These are phyloP conservation scores for Pseudocohnilembus persalinus DNA, from an alignment of 169 alveolate genomes.

Conservation along the genomic window DNA sequence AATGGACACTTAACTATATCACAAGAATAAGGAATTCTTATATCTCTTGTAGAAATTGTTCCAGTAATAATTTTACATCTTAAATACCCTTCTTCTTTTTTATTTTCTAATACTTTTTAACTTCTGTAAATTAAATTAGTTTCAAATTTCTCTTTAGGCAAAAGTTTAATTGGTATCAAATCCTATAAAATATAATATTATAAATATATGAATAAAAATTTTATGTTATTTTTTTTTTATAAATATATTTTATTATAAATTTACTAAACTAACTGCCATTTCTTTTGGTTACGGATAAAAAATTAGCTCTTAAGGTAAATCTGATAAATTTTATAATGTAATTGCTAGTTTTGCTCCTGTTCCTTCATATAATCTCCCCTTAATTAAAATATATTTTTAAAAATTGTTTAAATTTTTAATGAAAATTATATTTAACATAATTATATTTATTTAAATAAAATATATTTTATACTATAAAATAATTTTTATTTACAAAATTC, in stretches of 20 bases:
- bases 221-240: neutral
- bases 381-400: too few relatives aligned
- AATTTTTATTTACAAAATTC: slow-evolving; percentile 45
- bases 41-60: slow-evolving; percentile 47
- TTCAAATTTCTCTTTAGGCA: slow-evolving; percentile 72
- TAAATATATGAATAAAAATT: too few relatives aligned
- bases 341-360: slow-evolving; percentile 75
- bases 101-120: slow-evolving; percentile 59
- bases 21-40: slow-evolving; percentile 46
- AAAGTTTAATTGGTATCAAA: slow-evolving; percentile 63
- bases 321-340: slow-evolving; percentile 64
- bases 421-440: too few relatives aligned
- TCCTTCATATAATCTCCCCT: slow-evolving; percentile 71
- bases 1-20: slow-evolving; percentile 64
- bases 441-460: too few relatives aligned
- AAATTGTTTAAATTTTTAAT: too few relatives aligned
- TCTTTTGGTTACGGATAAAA: slow-evolving; percentile 81
- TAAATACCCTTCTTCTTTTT: slow-evolving; percentile 55
- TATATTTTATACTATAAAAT: too few relatives aligned
- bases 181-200: slow-evolving; percentile 14
- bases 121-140: slow-evolving; percentile 72
- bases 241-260: too few relatives aligned
- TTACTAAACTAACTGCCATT: slow-evolving; percentile 55
- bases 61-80: slow-evolving; percentile 75
- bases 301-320: slow-evolving; percentile 75